Conservation (phyloP, 192 early-diverging fungal species). For the Coemansia sp. region DNA sequence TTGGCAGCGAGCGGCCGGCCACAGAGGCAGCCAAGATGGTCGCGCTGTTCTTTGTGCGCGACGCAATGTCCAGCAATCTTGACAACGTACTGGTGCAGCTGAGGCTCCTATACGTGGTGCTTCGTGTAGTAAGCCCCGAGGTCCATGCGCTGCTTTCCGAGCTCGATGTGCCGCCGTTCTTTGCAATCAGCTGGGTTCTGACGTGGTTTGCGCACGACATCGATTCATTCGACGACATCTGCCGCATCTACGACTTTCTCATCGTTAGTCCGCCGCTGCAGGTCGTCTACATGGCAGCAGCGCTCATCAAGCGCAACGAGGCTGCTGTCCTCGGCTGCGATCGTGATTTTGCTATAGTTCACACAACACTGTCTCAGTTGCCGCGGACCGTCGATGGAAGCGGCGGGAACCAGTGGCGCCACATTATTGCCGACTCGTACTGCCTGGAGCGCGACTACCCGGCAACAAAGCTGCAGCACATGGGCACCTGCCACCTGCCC, state of each 20-base stretch:
- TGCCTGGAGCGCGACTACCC: slow-evolving; percentile 39
- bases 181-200: slow-evolving; percentile 70
- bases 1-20: slow-evolving; percentile 58
- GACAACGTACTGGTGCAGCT: slow-evolving; percentile 43
- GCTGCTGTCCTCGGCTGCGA: slow-evolving; percentile 30
- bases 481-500: slow-evolving; percentile 32
- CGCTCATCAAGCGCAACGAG: slow-evolving; percentile 45
- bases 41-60: slow-evolving; percentile 58
- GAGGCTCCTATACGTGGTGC: slow-evolving; percentile 35
- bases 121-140: slow-evolving; percentile 24
- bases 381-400: slow-evolving; percentile 4
- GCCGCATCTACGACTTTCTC: slow-evolving; percentile 67
- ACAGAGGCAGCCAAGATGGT: slow-evolving; percentile 57
- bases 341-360: slow-evolving; percentile 44
- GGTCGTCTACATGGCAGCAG: slow-evolving; percentile 63
- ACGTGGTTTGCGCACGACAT: slow-evolving; percentile 79
- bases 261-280: slow-evolving; percentile 63
- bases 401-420: slow-evolving; percentile 17
- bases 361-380: slow-evolving; percentile 36
- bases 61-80: slow-evolving; percentile 46
- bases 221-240: slow-evolving; percentile 47
- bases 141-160: slow-evolving; percentile 35
- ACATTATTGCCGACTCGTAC: slow-evolving; percentile 42
- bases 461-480: slow-evolving; percentile 40
- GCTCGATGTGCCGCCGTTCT: slow-evolving; percentile 62